Conservation (phyloP, 2,329 filamentous ascomycete genomes). For the Ophioceras dolichostomum region DNA sequence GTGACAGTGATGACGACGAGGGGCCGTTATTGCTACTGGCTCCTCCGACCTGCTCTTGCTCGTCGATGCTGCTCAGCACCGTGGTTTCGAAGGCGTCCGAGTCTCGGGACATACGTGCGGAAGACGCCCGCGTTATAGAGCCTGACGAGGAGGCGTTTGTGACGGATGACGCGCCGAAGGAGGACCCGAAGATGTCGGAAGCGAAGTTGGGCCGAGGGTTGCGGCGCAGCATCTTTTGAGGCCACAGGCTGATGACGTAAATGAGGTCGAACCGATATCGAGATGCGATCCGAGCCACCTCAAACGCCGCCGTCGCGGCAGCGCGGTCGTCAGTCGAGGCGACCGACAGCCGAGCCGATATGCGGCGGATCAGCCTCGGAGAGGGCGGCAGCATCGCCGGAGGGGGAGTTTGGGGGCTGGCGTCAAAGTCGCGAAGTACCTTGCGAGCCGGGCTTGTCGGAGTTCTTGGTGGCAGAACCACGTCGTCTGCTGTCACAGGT, state of each 20-base stretch:
- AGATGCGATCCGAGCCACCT: conserved; percentile 41
- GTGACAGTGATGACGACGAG: background rate
- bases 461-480: conserved; percentile 4
- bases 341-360: background rate
- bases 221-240: conserved; percentile 16
- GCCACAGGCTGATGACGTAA: conserved; percentile 48
- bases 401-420: background rate
- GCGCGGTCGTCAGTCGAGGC: conserved; percentile 10
- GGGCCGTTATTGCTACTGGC: background rate
- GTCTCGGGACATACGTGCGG: background rate
- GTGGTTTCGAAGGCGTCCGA: background rate
- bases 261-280: conserved; percentile 45
- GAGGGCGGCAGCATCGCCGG: conserved; percentile 27
- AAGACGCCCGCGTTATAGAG: background rate
- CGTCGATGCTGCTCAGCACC: background rate
- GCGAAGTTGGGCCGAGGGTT: conserved; percentile 2
- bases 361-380: conserved; percentile 23
- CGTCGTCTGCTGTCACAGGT: background rate
- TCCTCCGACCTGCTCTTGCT: background rate
- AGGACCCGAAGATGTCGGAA: background rate
- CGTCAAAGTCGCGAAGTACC: too few species aligned
- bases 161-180: background rate
- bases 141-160: conserved; percentile 1
- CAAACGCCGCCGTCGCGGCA: conserved; percentile 36
- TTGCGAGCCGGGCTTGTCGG: too few species aligned